These are phyloP conservation scores for Didymella arachidicola DNA, from an alignment of 2,329 filamentous ascomycete genomes.

Conservation along the genomic window DNA sequence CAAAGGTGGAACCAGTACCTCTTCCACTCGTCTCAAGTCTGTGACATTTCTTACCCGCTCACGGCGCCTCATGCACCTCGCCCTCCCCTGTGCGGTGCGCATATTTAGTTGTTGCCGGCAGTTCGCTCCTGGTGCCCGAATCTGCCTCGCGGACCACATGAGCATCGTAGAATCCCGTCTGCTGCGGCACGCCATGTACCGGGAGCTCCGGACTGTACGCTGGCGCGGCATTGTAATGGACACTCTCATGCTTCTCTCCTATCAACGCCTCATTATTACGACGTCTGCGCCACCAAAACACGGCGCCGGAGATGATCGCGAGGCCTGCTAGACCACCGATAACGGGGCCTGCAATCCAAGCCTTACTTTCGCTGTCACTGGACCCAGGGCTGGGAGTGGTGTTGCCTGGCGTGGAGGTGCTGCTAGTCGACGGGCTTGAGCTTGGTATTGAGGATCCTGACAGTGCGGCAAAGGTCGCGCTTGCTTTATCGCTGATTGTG, in stretches of 20 bases:
- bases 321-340: conserved; percentile 31
- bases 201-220: conserved; percentile 6
- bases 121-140: conserved; percentile 15
- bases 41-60: not conserved
- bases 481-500: conserved; percentile 27
- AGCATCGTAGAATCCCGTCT: conserved; percentile 11
- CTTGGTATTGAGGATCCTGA: conserved; percentile 4
- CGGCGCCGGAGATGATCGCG: conserved; percentile 25
- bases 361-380: conserved; percentile 20
- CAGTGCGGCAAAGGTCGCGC: conserved; percentile 34
- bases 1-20: not conserved
- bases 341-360: conserved; percentile 43
- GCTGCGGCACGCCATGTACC: conserved; percentile 3
- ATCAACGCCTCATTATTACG: not conserved
- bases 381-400: not conserved
- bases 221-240: conserved; percentile 17
- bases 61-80: conserved; percentile 24
- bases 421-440: conserved; percentile 10
- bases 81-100: conserved; percentile 18
- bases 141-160: conserved; percentile 1
- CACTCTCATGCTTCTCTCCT: conserved; percentile 19
- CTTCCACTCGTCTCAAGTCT: too few species aligned
- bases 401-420: conserved; percentile 7
- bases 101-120: conserved; percentile 31
- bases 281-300: conserved; percentile 28